Evolutionary conservation across 1,284 basidiomycete genomes (phyloP), one percentile per base, ranked within the genome.

Genomic region (Takashimella koratensis): DNA sequence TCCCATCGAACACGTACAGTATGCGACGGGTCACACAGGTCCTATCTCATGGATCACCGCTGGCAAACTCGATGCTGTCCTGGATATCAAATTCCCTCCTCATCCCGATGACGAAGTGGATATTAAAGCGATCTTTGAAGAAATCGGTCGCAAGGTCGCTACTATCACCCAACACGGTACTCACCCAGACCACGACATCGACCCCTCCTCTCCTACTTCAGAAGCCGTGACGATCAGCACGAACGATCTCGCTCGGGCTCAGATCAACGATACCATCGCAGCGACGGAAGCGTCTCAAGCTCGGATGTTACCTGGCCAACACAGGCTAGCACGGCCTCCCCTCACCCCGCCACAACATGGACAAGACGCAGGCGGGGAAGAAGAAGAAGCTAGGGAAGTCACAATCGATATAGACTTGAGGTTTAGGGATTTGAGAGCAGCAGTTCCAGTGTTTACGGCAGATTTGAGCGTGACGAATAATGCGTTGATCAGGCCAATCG

Each of bases 11-110:
- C 95, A 99, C 70, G 80, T 97, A 43, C 91, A 98, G 76, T 85
- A 86, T 48, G 86, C 88, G 48, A 85, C 86, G 2, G 86, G 86
- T 4, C 83, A 85, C 56, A 75, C 75, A 1, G 92, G 95, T 0
- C 93, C 95, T 3, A 86, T 98, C 56, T 91, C 90, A 3, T 98
- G 96, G 95, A 92, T 99, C 60, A 89, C 87, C 1, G 90, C 92
- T 0, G 96, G 96, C 45, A 95, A 95, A 75, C 84, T 97, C 26
- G 95, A 99, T 67, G 88, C 93, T 3, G 96, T 99, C 3, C 83
- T 98, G 19, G 95, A 99, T 76, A 93, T 99, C 77, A 93, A 94
- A 69, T 97, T 99, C 76, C 94, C 96, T 12, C 84, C 85, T 21
- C 86, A 92, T 64, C 83, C 85, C 8, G 80, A 84, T 50, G 86